These are phyloP conservation scores for Spathaspora gorwiae DNA, from an alignment of 805 yeast genomes.

Conservation along the genomic window DNA sequence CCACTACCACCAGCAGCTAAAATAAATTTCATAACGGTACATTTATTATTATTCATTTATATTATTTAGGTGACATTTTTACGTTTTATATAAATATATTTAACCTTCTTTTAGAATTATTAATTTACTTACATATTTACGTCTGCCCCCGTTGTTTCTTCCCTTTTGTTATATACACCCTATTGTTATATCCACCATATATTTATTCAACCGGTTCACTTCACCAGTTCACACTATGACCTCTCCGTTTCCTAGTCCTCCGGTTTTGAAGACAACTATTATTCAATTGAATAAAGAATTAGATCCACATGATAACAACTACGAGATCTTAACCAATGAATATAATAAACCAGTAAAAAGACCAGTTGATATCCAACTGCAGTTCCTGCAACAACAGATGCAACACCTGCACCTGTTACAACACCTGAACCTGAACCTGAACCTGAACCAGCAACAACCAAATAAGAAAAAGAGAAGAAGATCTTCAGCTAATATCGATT, in stretches of 20 bases:
- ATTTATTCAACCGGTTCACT: too few species aligned
- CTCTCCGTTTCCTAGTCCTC: slow-evolving; percentile 31
- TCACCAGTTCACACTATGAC: neutral
- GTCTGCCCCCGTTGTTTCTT: too few species aligned
- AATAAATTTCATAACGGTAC: too few species aligned
- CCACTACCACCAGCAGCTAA: too few species aligned
- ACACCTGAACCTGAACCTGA: neutral
- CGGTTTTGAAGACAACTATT: slow-evolving; percentile 40
- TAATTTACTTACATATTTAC: too few species aligned
- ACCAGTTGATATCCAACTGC: slow-evolving; percentile 1
- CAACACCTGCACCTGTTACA: neutral
- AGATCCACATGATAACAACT: slow-evolving; percentile 38
- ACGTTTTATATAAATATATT: too few species aligned
- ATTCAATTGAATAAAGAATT: slow-evolving; percentile 41
- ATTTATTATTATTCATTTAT: too few species aligned
- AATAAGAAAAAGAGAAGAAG: slow-evolving; percentile 35
- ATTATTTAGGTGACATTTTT: too few species aligned
- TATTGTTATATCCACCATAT: too few species aligned
- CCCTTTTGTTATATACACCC: too few species aligned
- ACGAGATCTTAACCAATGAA: slow-evolving; percentile 40
- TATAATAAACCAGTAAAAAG: slow-evolving; percentile 13
- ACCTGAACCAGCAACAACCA: neutral
- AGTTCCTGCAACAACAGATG: neutral
- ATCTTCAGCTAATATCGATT: slow-evolving; percentile 32
- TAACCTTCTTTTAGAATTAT: too few species aligned